Evolutionary conservation across 2,329 filamentous ascomycete species (phyloP).

Genomic region (Passalora sequoiae): DNA sequence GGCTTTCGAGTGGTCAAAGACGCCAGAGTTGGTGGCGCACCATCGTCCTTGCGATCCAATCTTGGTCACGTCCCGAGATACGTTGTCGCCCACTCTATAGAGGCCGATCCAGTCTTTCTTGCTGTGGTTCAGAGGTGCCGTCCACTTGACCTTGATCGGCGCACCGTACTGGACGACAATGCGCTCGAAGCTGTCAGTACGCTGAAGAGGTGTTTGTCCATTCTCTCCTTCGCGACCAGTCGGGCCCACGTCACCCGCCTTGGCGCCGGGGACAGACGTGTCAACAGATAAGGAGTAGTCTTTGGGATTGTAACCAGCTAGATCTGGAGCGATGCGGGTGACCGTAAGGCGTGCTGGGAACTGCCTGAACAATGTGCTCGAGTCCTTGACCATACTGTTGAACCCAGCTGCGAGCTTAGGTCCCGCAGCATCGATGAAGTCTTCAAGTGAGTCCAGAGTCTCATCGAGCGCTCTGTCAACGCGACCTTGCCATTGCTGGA

Average conservation of each 20-base stretch:
- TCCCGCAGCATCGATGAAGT: slow-evolving; percentile 77
- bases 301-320: slow-evolving; percentile 72
- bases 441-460: slow-evolving; percentile 82
- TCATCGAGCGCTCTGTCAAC: slow-evolving; percentile 84
- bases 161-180: slow-evolving; percentile 82
- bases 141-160: slow-evolving; percentile 86
- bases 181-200: slow-evolving; percentile 61
- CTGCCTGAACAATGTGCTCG: slow-evolving; percentile 79
- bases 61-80: slow-evolving; percentile 75
- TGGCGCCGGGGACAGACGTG: slow-evolving; percentile 49
- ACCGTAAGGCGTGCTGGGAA: slow-evolving; percentile 83
- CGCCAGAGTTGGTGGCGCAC: slow-evolving; percentile 71
- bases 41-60: slow-evolving; percentile 84
- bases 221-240: slow-evolving; percentile 69
- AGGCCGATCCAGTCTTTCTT: slow-evolving; percentile 93
- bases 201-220: slow-evolving; percentile 60
- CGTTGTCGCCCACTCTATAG: slow-evolving; percentile 93
- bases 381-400: slow-evolving; percentile 81
- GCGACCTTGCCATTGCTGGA: slow-evolving; percentile 77
- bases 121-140: slow-evolving; percentile 77
- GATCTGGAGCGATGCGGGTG: slow-evolving; percentile 69
- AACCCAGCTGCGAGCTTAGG: slow-evolving; percentile 84
- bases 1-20: slow-evolving; percentile 68
- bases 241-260: slow-evolving; percentile 44
- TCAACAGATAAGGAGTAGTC: slow-evolving; percentile 74